Evolutionary conservation across 2,329 filamentous ascomycete species (phyloP), one percentile per base, ranked within the genome.

Genomic region (Claviceps maximensis): DNA sequence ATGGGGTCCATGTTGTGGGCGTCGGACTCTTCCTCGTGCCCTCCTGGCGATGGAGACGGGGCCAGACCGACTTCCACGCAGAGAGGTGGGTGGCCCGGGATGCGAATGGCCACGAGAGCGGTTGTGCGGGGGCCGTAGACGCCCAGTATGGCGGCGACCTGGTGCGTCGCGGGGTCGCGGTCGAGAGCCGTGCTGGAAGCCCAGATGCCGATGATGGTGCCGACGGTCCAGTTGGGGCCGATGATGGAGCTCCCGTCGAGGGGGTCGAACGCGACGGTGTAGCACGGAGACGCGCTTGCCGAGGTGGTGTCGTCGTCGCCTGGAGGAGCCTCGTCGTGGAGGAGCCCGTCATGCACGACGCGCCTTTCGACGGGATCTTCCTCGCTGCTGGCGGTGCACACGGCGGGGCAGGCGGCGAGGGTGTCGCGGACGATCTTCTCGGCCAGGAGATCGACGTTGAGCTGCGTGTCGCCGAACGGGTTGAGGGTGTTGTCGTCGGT

Each of bases 191-290:
- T 70, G 0, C 58, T 40, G 2, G 76, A 76, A 31, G 74, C 71
- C 77, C 80, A 84, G 41, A 84, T 65, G 8, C 80, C 79, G 17
- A 82, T 65, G 55, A 84, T 83, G 47, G 78, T 74, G 23, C 77
- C 77, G 9, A 80, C 77, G 0, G 74, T 71, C 77, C 77, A 80
- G 60, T 80, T 80, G 1, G 77, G 70, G 0, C 69, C 74, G 45
- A 80, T 78, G 59, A 80, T 80, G 56, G 77, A 82, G 63, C 76
- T 80, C 12, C 80, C 80, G 58, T 84, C 80, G 0, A 84, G 72
- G 0, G 80, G 80, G 58, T 84, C 80, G 58, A 83, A 84, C 0
- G 78, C 79, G 9, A 82, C 65, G 0, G 79, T 75, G 64, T 83
- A 83, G 29, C 15, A 23, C 9, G 19, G 17, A 17, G 38, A n/a